Evolutionary conservation across 2,329 filamentous ascomycete genomes (phyloP).

Genomic region (Aspergillus sp.): DNA sequence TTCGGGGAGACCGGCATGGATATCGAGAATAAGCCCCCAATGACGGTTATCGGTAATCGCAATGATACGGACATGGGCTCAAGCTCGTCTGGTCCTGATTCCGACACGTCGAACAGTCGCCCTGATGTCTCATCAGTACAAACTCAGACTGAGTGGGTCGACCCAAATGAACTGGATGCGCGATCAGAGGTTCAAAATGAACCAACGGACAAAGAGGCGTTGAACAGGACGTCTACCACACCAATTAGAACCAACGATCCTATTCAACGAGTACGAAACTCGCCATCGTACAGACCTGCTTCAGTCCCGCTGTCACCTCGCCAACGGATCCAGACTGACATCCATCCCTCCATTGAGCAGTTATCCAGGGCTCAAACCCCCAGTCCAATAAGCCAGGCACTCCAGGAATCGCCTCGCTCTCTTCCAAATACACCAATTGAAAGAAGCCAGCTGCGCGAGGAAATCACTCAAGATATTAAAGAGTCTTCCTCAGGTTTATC

Average conservation of each 20-base stretch:
- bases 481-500: too few relatives aligned
- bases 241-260: neutral
- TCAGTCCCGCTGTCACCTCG: neutral
- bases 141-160: too few relatives aligned
- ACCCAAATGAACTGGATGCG: too few relatives aligned
- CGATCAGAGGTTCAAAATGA: too few relatives aligned
- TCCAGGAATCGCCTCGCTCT: neutral
- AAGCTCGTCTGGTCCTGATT: neutral
- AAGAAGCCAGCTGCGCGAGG: neutral
- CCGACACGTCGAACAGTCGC: neutral
- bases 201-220: neutral
- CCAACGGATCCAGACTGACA: neutral
- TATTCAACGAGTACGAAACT: neutral
- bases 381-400: neutral
- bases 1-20: neutral
- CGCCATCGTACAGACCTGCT: neutral
- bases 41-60: neutral
- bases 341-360: neutral
- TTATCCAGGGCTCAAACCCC: too few relatives aligned
- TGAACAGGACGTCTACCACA: neutral
- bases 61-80: neutral
- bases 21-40: neutral
- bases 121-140: too few relatives aligned
- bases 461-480: neutral
- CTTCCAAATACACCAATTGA: neutral